Evolutionary conservation across 495 filamentous ascomycete genomes (phyloP).

Genomic region (Penicillium paxilli): DNA sequence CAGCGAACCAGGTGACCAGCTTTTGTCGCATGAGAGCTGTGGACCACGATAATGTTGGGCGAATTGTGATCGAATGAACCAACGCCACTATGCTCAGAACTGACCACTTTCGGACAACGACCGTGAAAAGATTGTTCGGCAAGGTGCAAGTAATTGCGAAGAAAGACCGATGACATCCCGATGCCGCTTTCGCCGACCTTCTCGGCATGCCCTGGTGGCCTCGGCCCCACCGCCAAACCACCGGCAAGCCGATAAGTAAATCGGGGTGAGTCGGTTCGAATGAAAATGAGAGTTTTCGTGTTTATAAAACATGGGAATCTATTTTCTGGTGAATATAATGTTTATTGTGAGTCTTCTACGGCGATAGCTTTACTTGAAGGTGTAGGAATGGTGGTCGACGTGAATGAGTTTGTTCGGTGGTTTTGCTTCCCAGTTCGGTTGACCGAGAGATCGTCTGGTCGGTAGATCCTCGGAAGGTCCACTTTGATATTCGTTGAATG

Average conservation of each 20-base stretch:
- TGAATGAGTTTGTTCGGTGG: not conserved
- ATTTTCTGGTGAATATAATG: too few relatives aligned
- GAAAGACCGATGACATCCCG: slow-evolving; percentile 21
- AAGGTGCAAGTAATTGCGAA: slow-evolving; percentile 14
- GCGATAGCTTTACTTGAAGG: not conserved
- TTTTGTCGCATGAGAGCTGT: slow-evolving; percentile 11
- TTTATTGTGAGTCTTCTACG: too few relatives aligned
- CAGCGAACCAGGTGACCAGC: not conserved
- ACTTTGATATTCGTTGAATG: slow-evolving; percentile 2
- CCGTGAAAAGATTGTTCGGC: slow-evolving; percentile 1
- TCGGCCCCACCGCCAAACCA: slow-evolving; percentile 16
- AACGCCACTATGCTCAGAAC: slow-evolving; percentile 10
- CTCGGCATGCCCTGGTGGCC: slow-evolving; percentile 12
- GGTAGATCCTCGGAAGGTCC: slow-evolving; percentile 19
- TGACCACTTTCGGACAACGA: slow-evolving; percentile 12
- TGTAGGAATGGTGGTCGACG: not conserved
- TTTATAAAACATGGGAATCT: not conserved
- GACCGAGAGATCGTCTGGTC: slow-evolving; percentile 20
- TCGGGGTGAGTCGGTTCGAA: not conserved
- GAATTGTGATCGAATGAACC: slow-evolving; percentile 4
- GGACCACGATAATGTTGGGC: slow-evolving; percentile 13
- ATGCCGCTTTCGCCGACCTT: slow-evolving; percentile 15
- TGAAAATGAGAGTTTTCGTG: not conserved
- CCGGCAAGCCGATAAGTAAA: slow-evolving; percentile 14
- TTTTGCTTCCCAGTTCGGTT: slow-evolving; percentile 15